Base-by-base conservation (phyloP, 116 monocot genomes). In the Dioscorea cayenensis region DNA sequence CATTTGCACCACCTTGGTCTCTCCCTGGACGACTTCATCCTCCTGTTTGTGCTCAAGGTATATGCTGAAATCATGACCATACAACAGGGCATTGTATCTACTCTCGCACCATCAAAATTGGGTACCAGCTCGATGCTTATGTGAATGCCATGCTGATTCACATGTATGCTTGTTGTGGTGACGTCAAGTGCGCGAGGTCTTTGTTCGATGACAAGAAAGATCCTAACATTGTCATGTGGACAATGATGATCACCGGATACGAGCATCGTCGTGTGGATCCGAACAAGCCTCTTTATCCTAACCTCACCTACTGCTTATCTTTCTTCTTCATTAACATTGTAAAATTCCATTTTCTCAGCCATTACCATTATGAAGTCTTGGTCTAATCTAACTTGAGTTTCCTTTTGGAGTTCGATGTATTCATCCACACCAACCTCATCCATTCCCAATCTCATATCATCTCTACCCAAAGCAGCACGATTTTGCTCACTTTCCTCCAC, bases 21-120 rank as follows among this genome's bases (percentile, higher is more conserved):
- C 63, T 5, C 62, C 11, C 90, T 86, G 25, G 86, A 90, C 67
- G 20, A 79, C 77, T 90, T 90, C 79, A 90, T 84, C 28, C 84
- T 82, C 79, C 90, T 80, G 50, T 80, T 84, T 28, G 73, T 76
- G 18, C 74, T 85, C 81, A 71, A 69, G 37, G 78, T 76, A 5
- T 67, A 71, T 51, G 72, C 75, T 2, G 25, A 49, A n/a, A 36
- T 66, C 43, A 66, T 14, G 71, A 72, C 58, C 58, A 22, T 18
- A 22, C 6, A 6, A 28, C 51, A 18, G 82, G 84, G 11, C 17
- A 63, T 10, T 71, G 69, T 78, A 50, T 91, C 51, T 87, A 91
- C 36, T 68, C 72, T 20, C 66, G 51, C 22, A 29, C 75, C 20
- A 64, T 77, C 35, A 81, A 81, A 21, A 58, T 64, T 11, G 87